These are phyloP conservation scores for Pelagophyceae sp. DNA, from an alignment of 352 stramenopile species.

Conservation along the genomic window DNA sequence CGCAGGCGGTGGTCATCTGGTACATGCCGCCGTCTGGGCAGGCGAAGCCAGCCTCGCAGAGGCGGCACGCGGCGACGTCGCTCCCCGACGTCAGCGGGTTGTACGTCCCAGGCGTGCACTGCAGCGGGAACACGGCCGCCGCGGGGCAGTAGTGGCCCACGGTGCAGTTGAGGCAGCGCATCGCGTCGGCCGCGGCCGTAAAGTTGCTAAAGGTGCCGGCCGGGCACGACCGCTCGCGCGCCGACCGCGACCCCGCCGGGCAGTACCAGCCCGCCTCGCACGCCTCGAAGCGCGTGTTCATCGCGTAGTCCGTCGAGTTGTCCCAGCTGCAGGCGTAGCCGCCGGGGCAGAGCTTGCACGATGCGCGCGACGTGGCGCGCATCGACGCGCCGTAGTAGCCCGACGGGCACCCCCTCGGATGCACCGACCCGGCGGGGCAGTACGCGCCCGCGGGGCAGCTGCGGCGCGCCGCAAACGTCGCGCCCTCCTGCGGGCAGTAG, in stretches of 20 bases:
- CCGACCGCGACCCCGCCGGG: conserved; percentile 53
- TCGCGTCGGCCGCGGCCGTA: conserved; percentile 43
- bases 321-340: conserved; percentile 1
- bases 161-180: conserved; percentile 54
- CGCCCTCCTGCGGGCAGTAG: conserved; percentile 55
- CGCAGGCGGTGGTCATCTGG: conserved; percentile 30
- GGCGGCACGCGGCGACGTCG: conserved; percentile 7
- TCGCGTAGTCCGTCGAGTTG: not conserved
- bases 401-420: conserved; percentile 45
- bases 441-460: conserved; percentile 40
- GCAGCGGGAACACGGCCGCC: conserved; percentile 62
- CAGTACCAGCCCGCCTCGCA: conserved; percentile 51
- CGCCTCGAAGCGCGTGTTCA: not conserved
- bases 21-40: conserved; percentile 23
- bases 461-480: conserved; percentile 21
- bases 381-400: conserved; percentile 53
- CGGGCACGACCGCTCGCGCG: conserved; percentile 63
- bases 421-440: conserved; percentile 28
- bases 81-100: conserved; percentile 17
- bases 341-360: conserved; percentile 22
- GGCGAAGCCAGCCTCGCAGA: conserved; percentile 28
- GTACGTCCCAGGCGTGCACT: conserved; percentile 56
- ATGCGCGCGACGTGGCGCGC: not conserved
- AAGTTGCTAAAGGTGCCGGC: conserved; percentile 63
- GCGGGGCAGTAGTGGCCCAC: conserved; percentile 68